phyloP scores from a whole-genome alignment of 164 flowering plant genomes.

The Sextonia rubra region DNA sequence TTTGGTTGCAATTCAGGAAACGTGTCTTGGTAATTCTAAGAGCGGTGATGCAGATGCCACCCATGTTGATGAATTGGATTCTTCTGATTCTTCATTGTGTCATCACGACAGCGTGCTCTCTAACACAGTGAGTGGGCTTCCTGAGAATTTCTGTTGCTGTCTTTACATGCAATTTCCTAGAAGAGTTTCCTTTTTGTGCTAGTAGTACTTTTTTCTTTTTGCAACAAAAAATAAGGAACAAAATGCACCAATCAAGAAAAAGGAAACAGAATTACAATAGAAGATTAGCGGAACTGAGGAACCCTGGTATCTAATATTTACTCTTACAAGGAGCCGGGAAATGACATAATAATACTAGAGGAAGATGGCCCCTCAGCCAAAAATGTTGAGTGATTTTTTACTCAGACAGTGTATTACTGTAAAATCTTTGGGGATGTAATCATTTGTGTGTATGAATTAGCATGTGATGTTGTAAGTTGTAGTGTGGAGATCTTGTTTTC shows the following conservation, averaged over 20 bases:
- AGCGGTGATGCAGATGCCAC: slow-evolving; percentile 14
- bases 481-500: not conserved
- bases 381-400: too few species aligned
- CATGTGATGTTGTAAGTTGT: not conserved
- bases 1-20: slow-evolving; percentile 22
- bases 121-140: slow-evolving; percentile 14
- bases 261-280: too few species aligned
- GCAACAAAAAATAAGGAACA: too few species aligned
- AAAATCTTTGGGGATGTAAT: not conserved
- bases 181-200: too few species aligned
- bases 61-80: slow-evolving; percentile 8
- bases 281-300: too few species aligned
- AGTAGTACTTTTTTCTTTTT: too few species aligned
- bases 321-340: too few species aligned
- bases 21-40: slow-evolving; percentile 6
- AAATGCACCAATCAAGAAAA: too few species aligned
- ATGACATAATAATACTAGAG: too few species aligned
- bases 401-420: too few species aligned
- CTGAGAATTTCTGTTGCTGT: not conserved
- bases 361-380: too few species aligned
- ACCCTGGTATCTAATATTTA: too few species aligned
- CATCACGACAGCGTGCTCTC: slow-evolving; percentile 13
- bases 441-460: not conserved
- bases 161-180: not conserved
- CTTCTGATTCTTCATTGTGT: slow-evolving; percentile 12